phyloP scores from a whole-genome alignment of 148 eudicot species.

The Gaultheria prostrata region DNA sequence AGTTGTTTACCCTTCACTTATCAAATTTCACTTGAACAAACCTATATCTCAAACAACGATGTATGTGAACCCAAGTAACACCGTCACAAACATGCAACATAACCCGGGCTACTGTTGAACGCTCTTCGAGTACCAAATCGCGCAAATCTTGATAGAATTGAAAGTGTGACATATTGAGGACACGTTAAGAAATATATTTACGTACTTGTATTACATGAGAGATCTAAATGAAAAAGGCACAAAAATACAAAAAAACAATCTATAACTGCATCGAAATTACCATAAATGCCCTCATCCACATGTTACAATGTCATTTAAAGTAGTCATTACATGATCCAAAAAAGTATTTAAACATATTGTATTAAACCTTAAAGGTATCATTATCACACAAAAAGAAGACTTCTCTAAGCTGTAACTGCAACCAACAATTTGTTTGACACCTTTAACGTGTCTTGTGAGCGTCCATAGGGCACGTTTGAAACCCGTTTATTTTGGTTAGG shows the following conservation, averaged over 20 bases:
- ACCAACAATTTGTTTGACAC: too few relatives aligned
- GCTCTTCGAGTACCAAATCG: not conserved
- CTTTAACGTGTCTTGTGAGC: too few relatives aligned
- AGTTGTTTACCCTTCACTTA: not conserved
- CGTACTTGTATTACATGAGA: not conserved
- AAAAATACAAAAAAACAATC: too few relatives aligned
- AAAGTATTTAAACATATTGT: not conserved
- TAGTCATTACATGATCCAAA: not conserved
- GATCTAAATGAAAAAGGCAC: not conserved
- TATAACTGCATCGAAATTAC: not conserved
- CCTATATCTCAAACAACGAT: not conserved
- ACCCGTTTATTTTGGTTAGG: too few relatives aligned
- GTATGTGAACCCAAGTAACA: not conserved
- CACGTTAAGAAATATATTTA: not conserved
- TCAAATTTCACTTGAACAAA: not conserved
- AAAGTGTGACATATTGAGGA: not conserved
- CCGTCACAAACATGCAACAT: not conserved
- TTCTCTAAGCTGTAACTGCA: not conserved
- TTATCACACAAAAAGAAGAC: not conserved
- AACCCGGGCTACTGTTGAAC: too few relatives aligned
- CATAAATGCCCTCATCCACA: not conserved
- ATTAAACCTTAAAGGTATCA: not conserved
- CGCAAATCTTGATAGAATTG: not conserved
- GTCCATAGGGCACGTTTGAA: too few relatives aligned
- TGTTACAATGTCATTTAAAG: not conserved